These are phyloP conservation scores for Talaromyces albobiverticillius DNA, from an alignment of 2,329 filamentous ascomycete species.

Conservation along the genomic window DNA sequence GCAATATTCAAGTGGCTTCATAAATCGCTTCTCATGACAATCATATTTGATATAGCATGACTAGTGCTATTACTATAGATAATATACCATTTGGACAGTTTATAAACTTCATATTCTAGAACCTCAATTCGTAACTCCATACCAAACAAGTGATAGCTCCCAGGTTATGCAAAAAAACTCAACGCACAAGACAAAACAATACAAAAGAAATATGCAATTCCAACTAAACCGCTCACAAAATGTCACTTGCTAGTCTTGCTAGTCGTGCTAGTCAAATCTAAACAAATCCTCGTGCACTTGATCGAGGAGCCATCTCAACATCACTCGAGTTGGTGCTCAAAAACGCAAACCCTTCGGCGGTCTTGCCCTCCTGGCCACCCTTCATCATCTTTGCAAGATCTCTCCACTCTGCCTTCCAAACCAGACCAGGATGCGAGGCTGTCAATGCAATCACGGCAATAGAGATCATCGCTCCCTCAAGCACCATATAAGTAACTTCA, in stretches of 20 bases:
- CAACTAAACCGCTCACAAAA: no score
- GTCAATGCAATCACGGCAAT: constrained; percentile 47
- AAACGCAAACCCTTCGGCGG: no score
- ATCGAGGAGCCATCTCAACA: not conserved
- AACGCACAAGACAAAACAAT: no score
- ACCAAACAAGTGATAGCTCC: no score
- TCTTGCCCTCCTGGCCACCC: no score
- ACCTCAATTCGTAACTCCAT: not conserved
- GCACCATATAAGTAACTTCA: constrained; percentile 50
- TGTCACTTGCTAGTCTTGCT: no score
- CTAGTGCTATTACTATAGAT: no score
- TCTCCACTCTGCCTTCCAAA: constrained; percentile 13
- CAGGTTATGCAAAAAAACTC: not conserved
- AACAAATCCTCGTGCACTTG: not conserved
- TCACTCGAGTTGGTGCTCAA: not conserved
- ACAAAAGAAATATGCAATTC: no score
- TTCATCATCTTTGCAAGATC: constrained; percentile 1
- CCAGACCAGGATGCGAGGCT: constrained; percentile 45
- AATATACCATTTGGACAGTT: no score
- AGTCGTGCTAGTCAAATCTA: no score
- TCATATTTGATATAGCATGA: not conserved
- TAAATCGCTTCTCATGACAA: not conserved
- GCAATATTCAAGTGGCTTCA: not conserved
- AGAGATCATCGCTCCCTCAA: constrained; percentile 55
- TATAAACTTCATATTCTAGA: no score